Evolutionary conservation across 2,329 filamentous ascomycete genomes (phyloP), one percentile per base, ranked within the genome.

Genomic region (Trichoderma breve): DNA sequence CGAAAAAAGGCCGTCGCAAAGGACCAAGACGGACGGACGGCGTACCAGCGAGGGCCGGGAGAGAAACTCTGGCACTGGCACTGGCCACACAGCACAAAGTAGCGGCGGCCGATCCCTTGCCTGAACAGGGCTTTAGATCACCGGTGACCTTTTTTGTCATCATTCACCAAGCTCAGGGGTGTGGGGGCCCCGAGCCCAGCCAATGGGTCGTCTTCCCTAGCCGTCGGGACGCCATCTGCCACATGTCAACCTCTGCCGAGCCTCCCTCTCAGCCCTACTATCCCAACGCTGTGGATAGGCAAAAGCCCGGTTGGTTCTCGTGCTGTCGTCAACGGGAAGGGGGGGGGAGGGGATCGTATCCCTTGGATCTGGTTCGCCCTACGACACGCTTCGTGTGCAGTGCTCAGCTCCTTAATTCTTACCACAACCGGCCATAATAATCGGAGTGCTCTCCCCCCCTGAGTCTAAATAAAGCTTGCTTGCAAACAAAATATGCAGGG

Each of bases 171-270:
- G 39, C 24, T 63, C 58, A 55, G 51, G 61, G 32, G 67, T 24
- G 36, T 32, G n/a, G 34, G 51, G 53, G 32, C 51, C 69, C 51
- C 60, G 24, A 43, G 18, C 57, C 34, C 62, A 65, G 70, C 70
- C 70, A 71, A 71, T 71, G 57, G 63, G 63, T 58, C 53, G 63
- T 21, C 26, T 60, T 71, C 53, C 70, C 70, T 67, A 71, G 63
- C 63, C 62, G 43, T 67, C 63, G 70, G 70, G 63, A 71, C 68
- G 57, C 70, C 55, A 67, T 68, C 70, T 71, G 70, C 62, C 70
- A 71, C 70, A 71, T 60, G 39, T 62, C 70, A 71, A 66, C 55
- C 55, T 67, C 70, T 71, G 70, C 70, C 70, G 70, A 53, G 70
- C 64, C 63, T 68, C 70, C 63, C 39, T 47, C 57, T 71, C 70